Base-by-base conservation (phyloP, 345 rosid genomes). In the Salix exigua region DNA sequence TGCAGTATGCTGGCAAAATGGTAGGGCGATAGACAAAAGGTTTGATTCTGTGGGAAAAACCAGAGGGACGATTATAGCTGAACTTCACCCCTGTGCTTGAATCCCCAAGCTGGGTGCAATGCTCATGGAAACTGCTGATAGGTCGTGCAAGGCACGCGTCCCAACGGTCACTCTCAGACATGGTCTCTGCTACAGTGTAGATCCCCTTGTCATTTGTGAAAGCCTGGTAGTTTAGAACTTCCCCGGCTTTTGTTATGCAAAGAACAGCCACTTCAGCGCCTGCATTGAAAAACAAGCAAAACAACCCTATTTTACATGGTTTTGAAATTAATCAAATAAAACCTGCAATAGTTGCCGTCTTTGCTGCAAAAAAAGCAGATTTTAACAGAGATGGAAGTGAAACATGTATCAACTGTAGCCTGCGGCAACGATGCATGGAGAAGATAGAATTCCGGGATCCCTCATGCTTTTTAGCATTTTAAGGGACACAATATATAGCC, bases 181-280 rank as follows among this genome's bases (percentile, higher is more conserved):
- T 93, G 67, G 98, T 96, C 85, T 96, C 98, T 0, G 96, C 98
- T 7, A 96, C 97, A 1, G 88, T 86, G 85, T 96, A 96, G 19
- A 89, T 70, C 46, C 97, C 99, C 80, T 87, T 92, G 0, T 91
- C 83, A 74, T 95, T 87, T 75, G 97, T 91, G 79, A 96, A 96
- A 23, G 98, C 98, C 75, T 96, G 99, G 30, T 96, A 93, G 80
- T 96, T 96, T 67, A 93, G 82, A 33, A 96, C 98, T 82, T 96
- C 97, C 26, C 99, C 96, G 0, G 96, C 85, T 80, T 90, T 96
- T 13, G 98, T 92, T 84, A 96, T 96, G 85, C 98, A 96, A 26
- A 96, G 97, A 68, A 92, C 98, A 10, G 97, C 99, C 37, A 93
- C 99, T 86, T 96, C 99, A 19, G 98, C 97, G 68, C 98, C 99